Percentiles rank a stretch among this genome's conserved stretches.
phyloP scores from a whole-genome alignment of 2,329 filamentous ascomycete species.

The Colletotrichum lini region DNA sequence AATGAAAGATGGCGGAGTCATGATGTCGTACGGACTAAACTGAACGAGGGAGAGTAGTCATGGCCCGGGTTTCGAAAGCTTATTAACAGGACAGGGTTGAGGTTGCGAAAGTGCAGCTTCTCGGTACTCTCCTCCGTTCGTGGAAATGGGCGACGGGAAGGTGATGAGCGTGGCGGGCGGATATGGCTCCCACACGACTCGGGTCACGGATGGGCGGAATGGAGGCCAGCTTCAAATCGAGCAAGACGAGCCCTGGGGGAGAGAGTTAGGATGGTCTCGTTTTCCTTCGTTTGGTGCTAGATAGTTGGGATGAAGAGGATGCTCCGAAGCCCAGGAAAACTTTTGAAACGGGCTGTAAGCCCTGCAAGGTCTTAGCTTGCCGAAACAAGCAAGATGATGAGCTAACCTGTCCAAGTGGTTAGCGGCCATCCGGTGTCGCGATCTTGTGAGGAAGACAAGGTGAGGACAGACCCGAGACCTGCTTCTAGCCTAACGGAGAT shows the following conservation, averaged over 20 bases:
- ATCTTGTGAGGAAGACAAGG: neutral
- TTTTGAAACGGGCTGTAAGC: slow-evolving; percentile 34
- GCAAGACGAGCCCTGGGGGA: neutral
- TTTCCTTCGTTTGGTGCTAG: slow-evolving; percentile 1
- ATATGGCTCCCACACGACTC: slow-evolving; percentile 26
- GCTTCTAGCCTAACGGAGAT: neutral
- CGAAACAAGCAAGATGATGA: slow-evolving; percentile 8
- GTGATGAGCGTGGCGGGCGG: slow-evolving; percentile 14
- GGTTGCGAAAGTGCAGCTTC: slow-evolving; percentile 18
- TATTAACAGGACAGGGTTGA: slow-evolving; percentile 30
- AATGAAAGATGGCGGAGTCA: slow-evolving; percentile 16
- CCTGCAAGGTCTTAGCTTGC: slow-evolving; percentile 37
- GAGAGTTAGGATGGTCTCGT: slow-evolving; percentile 2
- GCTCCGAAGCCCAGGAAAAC: slow-evolving; percentile 18
- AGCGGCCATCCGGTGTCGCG: slow-evolving; percentile 30
- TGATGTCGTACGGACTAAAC: slow-evolving; percentile 21
- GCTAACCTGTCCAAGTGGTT: neutral
- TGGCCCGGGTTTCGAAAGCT: slow-evolving; percentile 13
- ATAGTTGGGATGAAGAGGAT: slow-evolving; percentile 12
- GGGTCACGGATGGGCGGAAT: slow-evolving; percentile 31
- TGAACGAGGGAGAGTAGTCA: neutral
- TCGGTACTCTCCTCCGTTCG: slow-evolving; percentile 27
- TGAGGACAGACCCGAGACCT: slow-evolving; percentile 2
- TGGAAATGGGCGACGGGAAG: neutral
- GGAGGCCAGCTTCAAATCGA: slow-evolving; percentile 22